Evolutionary conservation across 2,329 filamentous ascomycete species (phyloP), one percentile per base, ranked within the genome.

Genomic region (Elsinoe ampelina): DNA sequence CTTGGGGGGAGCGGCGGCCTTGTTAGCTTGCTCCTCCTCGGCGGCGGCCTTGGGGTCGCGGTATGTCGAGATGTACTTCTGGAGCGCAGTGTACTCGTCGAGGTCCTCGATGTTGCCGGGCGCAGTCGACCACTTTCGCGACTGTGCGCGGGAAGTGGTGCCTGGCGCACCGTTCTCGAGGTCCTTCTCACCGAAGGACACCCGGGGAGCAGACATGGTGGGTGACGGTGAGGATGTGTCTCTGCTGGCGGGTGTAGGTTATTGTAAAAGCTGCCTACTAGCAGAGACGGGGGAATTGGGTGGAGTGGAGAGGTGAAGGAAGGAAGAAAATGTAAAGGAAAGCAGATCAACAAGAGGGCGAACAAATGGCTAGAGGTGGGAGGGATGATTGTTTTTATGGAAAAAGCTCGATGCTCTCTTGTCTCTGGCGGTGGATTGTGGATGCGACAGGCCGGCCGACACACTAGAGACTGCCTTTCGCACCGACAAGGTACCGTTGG

Each of bases 31-130:
- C 59, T 72, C 73, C 36, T 71, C 75, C 45, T 67, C 69, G 13
- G 73, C 75, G 42, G 71, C 72, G 55, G 75, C 74, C 67, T 80
- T 79, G 58, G 80, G 76, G 71, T 83, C 81, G 64, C 78, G 78
- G 71, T 84, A 84, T 67, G 80, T 82, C 62, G 81, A 82, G 69
- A 85, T 85, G 73, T 83, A 85, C 66, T 82, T 79, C 68, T 84
- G 81, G 55, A 85, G 74, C 55, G 81, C 80, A 63, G 79, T 77
- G 72, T 85, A 85, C 70, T 85, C 82, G 69, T 84, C 82, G 71
- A 73, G 68, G 63, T 75, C 74, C 63, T 76, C 73, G 59, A 70
- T 69, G 65, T 69, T 67, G 64, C 68, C 68, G 51, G 69, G 68
- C 32, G 69, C 69, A 58, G 68, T 67, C 20, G 69, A 71, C 68